These are phyloP conservation scores for Botrytis deweyae DNA, from an alignment of 2,329 filamentous ascomycete genomes.

Conservation along the genomic window DNA sequence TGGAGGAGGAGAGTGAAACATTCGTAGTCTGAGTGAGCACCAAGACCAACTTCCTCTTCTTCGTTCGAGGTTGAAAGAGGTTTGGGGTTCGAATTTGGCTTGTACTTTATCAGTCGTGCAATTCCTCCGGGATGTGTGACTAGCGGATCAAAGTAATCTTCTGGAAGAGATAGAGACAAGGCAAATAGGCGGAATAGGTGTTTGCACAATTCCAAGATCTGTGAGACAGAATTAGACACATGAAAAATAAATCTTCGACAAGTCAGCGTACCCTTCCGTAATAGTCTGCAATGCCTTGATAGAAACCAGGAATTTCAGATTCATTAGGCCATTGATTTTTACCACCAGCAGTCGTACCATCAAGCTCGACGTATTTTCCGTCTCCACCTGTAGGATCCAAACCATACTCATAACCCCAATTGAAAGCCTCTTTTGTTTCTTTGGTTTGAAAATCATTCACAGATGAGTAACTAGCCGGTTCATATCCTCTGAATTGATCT, in stretches of 20 bases:
- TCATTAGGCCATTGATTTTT: conserved; percentile 38
- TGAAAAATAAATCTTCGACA: not conserved
- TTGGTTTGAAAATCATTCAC: conserved; percentile 47
- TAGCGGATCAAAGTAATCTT: conserved; percentile 44
- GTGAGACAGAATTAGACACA: not conserved
- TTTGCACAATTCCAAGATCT: conserved; percentile 43
- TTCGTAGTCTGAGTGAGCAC: conserved; percentile 57
- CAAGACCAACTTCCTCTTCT: conserved; percentile 40
- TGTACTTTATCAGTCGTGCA: conserved; percentile 51
- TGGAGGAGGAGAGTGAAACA: conserved; percentile 56
- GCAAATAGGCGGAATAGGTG: conserved; percentile 41
- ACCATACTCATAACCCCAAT: conserved; percentile 39
- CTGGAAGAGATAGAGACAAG: conserved; percentile 45
- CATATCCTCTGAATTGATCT: conserved; percentile 49
- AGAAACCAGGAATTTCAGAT: conserved; percentile 36
- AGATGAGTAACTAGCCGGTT: conserved; percentile 48
- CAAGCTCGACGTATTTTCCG: conserved; percentile 39
- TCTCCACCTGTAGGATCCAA: conserved; percentile 37
- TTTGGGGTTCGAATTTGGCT: conserved; percentile 42
- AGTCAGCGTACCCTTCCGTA: conserved; percentile 31
- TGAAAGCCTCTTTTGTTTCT: conserved; percentile 48
- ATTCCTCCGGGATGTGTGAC: conserved; percentile 46
- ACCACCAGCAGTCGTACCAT: conserved; percentile 32
- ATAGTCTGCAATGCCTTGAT: conserved; percentile 35
- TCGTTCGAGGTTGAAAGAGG: conserved; percentile 34